Evolutionary conservation across 129 eudicot genomes (phyloP), one percentile per base, ranked within the genome.

Genomic region (Centella asiatica): DNA sequence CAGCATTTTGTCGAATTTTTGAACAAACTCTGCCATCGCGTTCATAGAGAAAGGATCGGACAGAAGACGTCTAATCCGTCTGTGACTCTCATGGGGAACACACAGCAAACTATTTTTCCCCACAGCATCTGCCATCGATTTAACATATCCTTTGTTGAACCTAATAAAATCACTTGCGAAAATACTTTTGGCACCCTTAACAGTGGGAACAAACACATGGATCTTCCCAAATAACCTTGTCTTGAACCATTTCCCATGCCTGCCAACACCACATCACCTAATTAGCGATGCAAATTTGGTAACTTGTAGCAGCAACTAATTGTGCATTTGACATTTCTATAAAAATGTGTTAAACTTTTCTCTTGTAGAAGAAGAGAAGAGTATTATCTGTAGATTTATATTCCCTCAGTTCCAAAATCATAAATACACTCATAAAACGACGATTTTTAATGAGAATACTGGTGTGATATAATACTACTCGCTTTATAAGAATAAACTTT

Each of bases 161-260:
- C 60, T 34, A 51, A 20, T 69, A 37, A 83, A 79, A 13, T 83
- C 90, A 31, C 73, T 83, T 4, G 78, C 23, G 17, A 74, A 73
- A 2, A 83, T 52, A 32, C 56, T 46, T 61, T 74, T 83, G 18
- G 85, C 90, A 22, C 80, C 90, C 26, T 25, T 76, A 19, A 65
- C 72, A 77, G 76, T 79, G 15, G 90, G 90, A 60, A 79, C 74
- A 19, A 76, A 83, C 40, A 83, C 85, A 60, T 83, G 85, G 47
- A 68, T 67, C 57, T 66, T 73, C n/a, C 90, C 90, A 68, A 79
- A 76, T 29, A 83, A 49, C 44, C 80, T 67, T 63, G 90, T 83
- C 24, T 79, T 83, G 77, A 83, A 79, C 82, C 82, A 76, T 14
- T 70, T 73, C 14, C 89, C 85, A 5, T 83, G 57, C 82, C 89